Evolutionary conservation across 2,329 filamentous ascomycete species (phyloP).

Genomic region (Diaporthe humulicola): DNA sequence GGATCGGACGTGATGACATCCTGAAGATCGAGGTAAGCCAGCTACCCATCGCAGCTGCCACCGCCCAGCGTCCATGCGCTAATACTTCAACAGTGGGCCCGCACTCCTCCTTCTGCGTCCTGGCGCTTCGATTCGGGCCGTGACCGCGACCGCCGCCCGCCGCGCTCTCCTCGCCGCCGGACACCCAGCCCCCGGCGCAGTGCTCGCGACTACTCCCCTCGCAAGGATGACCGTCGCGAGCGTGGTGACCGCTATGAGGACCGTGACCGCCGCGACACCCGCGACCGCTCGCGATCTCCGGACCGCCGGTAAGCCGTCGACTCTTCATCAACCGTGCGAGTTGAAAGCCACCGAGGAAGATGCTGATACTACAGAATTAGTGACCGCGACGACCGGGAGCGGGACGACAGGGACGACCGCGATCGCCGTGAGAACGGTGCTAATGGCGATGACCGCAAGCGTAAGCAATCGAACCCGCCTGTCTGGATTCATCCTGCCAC

Average conservation of each 20-base stretch:
- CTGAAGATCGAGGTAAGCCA: conserved; percentile 92
- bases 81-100: conserved; percentile 82
- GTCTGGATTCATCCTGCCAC: conserved; percentile 50
- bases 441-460: conserved; percentile 92
- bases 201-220: conserved; percentile 85
- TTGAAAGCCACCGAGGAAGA: conserved; percentile 60
- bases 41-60: conserved; percentile 8
- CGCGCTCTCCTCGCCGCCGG: conserved; percentile 74
- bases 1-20: conserved; percentile 93
- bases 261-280: conserved; percentile 77
- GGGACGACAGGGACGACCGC: conserved; percentile 77
- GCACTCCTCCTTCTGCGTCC: conserved; percentile 95
- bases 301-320: conserved; percentile 64
- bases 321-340: background rate
- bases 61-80: conserved; percentile 36
- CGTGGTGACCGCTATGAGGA: conserved; percentile 85
- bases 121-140: conserved; percentile 98
- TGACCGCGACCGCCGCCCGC: conserved; percentile 75
- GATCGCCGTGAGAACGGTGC: conserved; percentile 82
- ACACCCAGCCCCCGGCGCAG: conserved; percentile 83
- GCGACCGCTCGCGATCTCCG: conserved; percentile 82
- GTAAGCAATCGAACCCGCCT: conserved; percentile 62
- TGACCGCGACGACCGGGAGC: conserved; percentile 68
- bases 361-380: conserved; percentile 46
- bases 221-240: conserved; percentile 88